A percentile compares a stretch with the other conserved stretches of the same genome.
phyloP scores from a whole-genome alignment of 257 asterid genomes.

The Anisodus acutangulus region DNA sequence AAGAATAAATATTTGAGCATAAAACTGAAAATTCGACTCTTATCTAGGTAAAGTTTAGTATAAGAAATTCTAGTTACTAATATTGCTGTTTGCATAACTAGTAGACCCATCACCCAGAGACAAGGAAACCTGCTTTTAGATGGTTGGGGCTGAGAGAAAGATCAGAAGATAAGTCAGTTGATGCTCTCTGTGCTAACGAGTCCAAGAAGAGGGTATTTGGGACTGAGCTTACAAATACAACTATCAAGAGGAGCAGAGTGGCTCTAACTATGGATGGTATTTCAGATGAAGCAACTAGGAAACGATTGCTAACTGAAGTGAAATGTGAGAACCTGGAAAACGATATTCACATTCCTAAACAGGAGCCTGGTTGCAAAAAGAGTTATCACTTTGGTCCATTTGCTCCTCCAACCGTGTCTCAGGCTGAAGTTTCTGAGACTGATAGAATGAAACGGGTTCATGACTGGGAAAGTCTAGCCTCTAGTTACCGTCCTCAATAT shows the following conservation, averaged over 20 bases:
- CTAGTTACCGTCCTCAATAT: constrained; percentile 81
- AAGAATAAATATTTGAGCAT: neutral
- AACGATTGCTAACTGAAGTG: constrained; percentile 44
- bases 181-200: constrained; percentile 40
- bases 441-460: constrained; percentile 47
- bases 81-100: constrained; percentile 27
- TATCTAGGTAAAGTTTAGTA: neutral
- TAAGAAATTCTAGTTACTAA: neutral
- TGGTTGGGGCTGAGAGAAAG: constrained; percentile 74
- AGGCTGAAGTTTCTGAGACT: constrained; percentile 52
- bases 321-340: constrained; percentile 59
- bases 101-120: constrained; percentile 91
- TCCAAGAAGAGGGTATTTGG: constrained; percentile 86
- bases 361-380: constrained; percentile 37
- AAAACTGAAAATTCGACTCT: neutral
- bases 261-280: constrained; percentile 35
- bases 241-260: constrained; percentile 60
- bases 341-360: constrained; percentile 47
- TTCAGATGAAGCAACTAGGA: constrained; percentile 38
- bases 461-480: constrained; percentile 78
- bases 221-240: constrained; percentile 71
- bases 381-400: constrained; percentile 90
- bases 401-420: constrained; percentile 72
- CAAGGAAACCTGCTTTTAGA: constrained; percentile 93
- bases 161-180: constrained; percentile 38